phyloP scores from a whole-genome alignment of 148 eudicot species.

The Persicaria tinctoria region DNA sequence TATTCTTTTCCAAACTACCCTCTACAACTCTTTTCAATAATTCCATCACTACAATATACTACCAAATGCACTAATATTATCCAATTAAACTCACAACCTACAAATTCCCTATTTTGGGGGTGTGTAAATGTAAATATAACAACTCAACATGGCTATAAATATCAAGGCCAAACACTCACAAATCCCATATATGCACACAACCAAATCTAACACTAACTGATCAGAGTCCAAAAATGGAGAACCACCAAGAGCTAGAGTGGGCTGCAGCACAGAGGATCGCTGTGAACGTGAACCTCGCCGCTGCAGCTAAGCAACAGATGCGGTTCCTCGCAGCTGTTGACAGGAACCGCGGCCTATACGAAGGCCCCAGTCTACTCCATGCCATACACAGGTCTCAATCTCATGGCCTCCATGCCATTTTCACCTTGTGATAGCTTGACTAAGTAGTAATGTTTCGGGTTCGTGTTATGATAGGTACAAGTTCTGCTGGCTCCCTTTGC shows the following conservation, averaged over 20 bases:
- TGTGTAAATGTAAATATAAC: neutral
- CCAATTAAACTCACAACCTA: no score
- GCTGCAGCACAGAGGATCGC: slow-evolving; percentile 48
- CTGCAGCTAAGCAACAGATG: slow-evolving; percentile 55
- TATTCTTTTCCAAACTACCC: neutral
- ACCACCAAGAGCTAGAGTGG: slow-evolving; percentile 54
- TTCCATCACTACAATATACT: no score
- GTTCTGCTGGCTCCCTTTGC: slow-evolving; percentile 76
- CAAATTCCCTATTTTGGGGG: no score
- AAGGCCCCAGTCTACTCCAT: slow-evolving; percentile 37
- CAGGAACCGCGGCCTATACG: slow-evolving; percentile 51
- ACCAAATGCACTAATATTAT: no score
- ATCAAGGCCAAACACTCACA: slow-evolving; percentile 2
- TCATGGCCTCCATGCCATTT: no score
- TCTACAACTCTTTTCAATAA: no score
- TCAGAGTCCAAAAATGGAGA: slow-evolving; percentile 23
- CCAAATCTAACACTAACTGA: neutral
- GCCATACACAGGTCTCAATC: slow-evolving; percentile 48
- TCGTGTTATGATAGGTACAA: slow-evolving; percentile 40
- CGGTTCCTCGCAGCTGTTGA: slow-evolving; percentile 66
- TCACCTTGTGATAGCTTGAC: neutral
- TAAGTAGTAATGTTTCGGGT: neutral
- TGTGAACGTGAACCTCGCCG: slow-evolving; percentile 45
- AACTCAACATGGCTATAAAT: neutral
- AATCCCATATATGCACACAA: neutral